phyloP scores from a whole-genome alignment of 306 rosid species.

The Mimosa pudica region DNA sequence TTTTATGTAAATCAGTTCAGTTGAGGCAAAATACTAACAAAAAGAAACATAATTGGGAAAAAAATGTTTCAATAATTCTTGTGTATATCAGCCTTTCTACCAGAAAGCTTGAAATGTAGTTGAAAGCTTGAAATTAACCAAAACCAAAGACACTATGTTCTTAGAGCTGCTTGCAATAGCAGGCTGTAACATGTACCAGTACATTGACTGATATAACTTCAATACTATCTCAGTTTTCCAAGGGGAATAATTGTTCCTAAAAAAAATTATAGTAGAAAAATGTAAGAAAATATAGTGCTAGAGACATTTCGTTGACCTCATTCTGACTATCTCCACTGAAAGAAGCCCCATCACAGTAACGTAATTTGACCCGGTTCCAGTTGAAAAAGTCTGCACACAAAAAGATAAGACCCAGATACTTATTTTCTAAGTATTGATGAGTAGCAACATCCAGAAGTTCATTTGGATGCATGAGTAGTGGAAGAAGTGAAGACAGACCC shows the following conservation, averaged over 20 bases:
- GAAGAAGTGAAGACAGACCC: constrained; percentile 54
- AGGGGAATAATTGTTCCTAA: not conserved
- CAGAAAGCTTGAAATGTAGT: not conserved
- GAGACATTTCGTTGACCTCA: constrained; percentile 53
- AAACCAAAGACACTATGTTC: not conserved
- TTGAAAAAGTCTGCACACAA: constrained; percentile 72
- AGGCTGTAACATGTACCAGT: not conserved
- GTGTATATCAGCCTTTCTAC: not conserved
- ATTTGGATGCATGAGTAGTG: constrained; percentile 14
- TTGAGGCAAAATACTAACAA: constrained; percentile 1
- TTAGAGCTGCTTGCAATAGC: not conserved
- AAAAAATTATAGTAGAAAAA: not conserved
- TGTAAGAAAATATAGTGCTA: not conserved
- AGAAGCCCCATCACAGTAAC: constrained; percentile 94
- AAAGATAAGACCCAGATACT: constrained; percentile 11
- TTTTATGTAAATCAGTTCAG: not conserved
- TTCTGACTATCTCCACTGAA: constrained; percentile 71
- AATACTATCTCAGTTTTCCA: not conserved
- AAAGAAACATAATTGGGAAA: constrained; percentile 1
- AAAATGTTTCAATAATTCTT: constrained; percentile 1
- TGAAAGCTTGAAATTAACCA: not conserved
- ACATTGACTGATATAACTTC: constrained; percentile 5
- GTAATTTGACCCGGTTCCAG: constrained; percentile 87
- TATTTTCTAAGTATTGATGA: not conserved
- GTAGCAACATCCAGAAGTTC: constrained; percentile 28